These are phyloP conservation scores for Skeletonema grethae DNA, from an alignment of 108 stramenopile species.

Conservation along the genomic window DNA sequence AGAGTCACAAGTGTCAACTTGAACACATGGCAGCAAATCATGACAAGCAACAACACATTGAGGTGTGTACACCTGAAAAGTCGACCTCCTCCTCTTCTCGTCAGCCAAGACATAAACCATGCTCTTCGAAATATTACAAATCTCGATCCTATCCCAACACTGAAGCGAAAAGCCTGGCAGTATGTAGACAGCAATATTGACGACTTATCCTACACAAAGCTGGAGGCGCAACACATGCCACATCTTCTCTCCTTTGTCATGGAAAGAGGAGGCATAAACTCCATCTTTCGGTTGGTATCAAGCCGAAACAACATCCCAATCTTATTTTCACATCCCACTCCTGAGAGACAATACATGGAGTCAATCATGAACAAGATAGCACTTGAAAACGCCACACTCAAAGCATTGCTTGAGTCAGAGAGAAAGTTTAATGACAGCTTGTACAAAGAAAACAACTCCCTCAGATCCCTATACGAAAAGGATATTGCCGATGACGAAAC, in stretches of 20 bases:
- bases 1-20: constrained; percentile 19
- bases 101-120: constrained; percentile 1
- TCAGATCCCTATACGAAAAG: background rate
- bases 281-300: constrained; percentile 15
- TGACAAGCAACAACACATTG: constrained; percentile 11
- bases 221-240: constrained; percentile 31
- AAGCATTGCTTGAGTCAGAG: constrained; percentile 23
- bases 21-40: constrained; percentile 15
- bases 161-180: constrained; percentile 15
- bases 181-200: constrained; percentile 16
- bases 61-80: constrained; percentile 10
- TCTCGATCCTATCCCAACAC: constrained; percentile 6
- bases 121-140: constrained; percentile 8
- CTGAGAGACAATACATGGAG: constrained; percentile 26
- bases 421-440: constrained; percentile 12
- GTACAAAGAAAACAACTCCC: constrained; percentile 8
- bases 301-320: constrained; percentile 15
- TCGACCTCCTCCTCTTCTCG: background rate
- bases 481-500: constrained; percentile 1
- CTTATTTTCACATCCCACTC: constrained; percentile 23
- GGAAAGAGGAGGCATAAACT: constrained; percentile 20
- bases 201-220: constrained; percentile 15
- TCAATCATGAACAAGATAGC: constrained; percentile 21
- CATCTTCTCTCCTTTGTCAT: constrained; percentile 20
- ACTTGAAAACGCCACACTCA: constrained; percentile 24